phyloP scores from a whole-genome alignment of 768 basidiomycete genomes.

The Boletus huronensis region DNA sequence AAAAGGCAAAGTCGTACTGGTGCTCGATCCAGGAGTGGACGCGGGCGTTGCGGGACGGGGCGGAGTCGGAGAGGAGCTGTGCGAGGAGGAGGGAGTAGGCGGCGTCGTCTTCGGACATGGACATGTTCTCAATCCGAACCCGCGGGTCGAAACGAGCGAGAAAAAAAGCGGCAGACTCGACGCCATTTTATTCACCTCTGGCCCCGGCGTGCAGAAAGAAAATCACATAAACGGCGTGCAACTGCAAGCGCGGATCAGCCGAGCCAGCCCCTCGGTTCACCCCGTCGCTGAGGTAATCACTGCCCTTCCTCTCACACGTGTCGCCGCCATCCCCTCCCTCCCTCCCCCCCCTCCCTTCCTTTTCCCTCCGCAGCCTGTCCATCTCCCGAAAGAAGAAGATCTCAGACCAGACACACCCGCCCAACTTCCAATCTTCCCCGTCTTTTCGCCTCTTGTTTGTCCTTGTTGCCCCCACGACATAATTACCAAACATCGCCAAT shows the following conservation, averaged over 20 bases:
- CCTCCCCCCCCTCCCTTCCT: background rate
- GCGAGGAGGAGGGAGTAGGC: constrained; percentile 30
- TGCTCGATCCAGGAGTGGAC: constrained; percentile 36
- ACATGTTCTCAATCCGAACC: background rate
- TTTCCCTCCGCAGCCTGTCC: background rate
- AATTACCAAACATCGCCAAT: background rate
- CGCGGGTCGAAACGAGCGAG: constrained; percentile 4
- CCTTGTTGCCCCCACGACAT: background rate
- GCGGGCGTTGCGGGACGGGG: constrained; percentile 25
- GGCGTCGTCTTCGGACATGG: constrained; percentile 31
- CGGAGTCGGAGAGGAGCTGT: constrained; percentile 25
- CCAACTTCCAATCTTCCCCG: background rate
- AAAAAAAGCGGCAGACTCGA: background rate
- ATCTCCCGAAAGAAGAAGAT: background rate
- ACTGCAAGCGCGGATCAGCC: constrained; percentile 16
- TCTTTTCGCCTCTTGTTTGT: background rate
- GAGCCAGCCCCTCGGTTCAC: constrained; percentile 11
- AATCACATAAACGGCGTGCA: constrained; percentile 19
- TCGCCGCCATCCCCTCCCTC: background rate
- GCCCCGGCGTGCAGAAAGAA: background rate
- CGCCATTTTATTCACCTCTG: constrained; percentile 23
- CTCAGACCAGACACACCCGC: constrained; percentile 1
- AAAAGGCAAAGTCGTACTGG: constrained; percentile 34
- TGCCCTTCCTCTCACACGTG: background rate
- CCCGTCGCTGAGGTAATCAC: constrained; percentile 15